Conservation (phyloP, 2,329 filamentous ascomycete genomes). For the Metarhizium rileyi region DNA sequence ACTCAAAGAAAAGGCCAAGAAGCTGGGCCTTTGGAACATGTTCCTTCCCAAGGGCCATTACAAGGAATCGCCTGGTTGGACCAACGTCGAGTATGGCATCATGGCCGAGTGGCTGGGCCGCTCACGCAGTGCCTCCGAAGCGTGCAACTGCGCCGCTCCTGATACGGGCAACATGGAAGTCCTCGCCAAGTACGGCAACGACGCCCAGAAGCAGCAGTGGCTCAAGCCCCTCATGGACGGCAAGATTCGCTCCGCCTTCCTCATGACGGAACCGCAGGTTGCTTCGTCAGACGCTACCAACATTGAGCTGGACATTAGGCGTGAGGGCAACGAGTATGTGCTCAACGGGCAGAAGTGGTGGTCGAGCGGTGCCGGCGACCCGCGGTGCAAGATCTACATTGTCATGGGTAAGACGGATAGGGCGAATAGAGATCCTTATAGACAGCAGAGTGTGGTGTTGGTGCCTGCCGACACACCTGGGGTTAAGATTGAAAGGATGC, state of each 20-base stretch:
- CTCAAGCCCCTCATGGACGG: conserved; percentile 72
- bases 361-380: conserved; percentile 91
- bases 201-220: conserved; percentile 77
- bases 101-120: conserved; percentile 96
- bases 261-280: conserved; percentile 88
- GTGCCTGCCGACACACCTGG: conserved; percentile 75
- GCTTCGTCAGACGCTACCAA: conserved; percentile 90
- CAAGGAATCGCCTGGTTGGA: conserved; percentile 87
- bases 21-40: conserved; percentile 94
- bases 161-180: conserved; percentile 97
- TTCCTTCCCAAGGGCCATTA: conserved; percentile 94
- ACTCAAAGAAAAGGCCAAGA: conserved; percentile 72
- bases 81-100: conserved; percentile 90
- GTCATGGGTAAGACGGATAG: conserved; percentile 92
- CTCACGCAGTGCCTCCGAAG: conserved; percentile 73
- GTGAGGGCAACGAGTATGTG: conserved; percentile 80
- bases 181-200: conserved; percentile 80
- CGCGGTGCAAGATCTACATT: conserved; percentile 84
- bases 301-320: conserved; percentile 72
- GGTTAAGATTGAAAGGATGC: conserved; percentile 88
- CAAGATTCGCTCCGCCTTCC: conserved; percentile 78
- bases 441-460: conserved; percentile 86
- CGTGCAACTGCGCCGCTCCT: conserved; percentile 81
- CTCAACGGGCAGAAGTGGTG: conserved; percentile 99
- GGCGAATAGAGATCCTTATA: conserved; percentile 66